Base-by-base conservation (phyloP, 2,329 filamentous ascomycete genomes). In the Pseudocercospora macadamiae region DNA sequence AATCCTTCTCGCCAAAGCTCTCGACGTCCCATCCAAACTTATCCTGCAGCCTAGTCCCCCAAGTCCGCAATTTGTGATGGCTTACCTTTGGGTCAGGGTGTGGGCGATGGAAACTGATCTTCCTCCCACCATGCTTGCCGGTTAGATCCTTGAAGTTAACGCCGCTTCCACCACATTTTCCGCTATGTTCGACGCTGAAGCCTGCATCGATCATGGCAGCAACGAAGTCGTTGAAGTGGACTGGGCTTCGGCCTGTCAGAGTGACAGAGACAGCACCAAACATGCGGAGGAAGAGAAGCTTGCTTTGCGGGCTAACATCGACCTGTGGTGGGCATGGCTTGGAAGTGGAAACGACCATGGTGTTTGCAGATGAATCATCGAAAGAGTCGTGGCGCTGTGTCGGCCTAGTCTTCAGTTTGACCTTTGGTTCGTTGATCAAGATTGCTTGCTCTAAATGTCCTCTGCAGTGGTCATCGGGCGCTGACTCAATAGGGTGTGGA, bases 11-110 rank as follows among this genome's bases (percentile, higher is more conserved):
- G n/a, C n/a, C n/a, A n/a, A 58, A 42, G 10, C 37, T 36, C 49
- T 58, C 55, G 16, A 54, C 3, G 26, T 53, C 48, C 57, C 57
- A 60, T 7, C 57, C 57, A 56, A 55, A 60, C 16, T 47, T 53
- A 19, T 60, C 34, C 6, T 55, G 18, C 48, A 60, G 32, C 25
- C 53, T 28, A 18, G 25, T 52, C 7, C 57, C 57, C 57, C 57
- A 60, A 26, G 53, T 55, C 18, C 57, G 45, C 14, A 55, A 37
- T 47, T 55, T 52, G 48, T 56, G 45, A 30, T 55, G 53, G 28
- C 52, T 36, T n/a, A 60, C 30, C 37, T 51, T 51, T 14, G 52
- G 52, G 4, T 60, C 57, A 9, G 57, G 53, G 23, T 60, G 57
- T 26, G 52, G 52, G 21, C 53, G 37, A 37, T 60, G 57, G 26